Evolutionary conservation across 1,284 basidiomycete species (phyloP).

Genomic region (Uromyces viciae-fabae): DNA sequence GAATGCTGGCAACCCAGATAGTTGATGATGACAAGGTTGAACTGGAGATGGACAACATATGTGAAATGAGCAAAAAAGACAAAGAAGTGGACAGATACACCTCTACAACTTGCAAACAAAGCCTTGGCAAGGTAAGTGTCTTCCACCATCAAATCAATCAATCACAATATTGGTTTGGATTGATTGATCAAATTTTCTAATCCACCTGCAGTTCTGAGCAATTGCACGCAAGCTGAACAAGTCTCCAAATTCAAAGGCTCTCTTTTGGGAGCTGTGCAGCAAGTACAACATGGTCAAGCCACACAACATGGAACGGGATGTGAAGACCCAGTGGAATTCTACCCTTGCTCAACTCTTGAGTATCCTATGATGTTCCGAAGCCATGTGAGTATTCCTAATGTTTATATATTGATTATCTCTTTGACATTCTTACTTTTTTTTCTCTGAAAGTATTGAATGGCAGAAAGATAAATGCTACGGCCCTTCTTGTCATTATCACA

Average conservation of each 20-base stretch:
- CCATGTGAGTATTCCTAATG: background rate
- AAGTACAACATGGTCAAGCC: background rate
- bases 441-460: background rate
- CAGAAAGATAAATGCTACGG: background rate
- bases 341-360: background rate
- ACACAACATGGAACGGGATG: background rate
- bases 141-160: too few relatives aligned
- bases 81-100: too few relatives aligned
- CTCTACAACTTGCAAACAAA: too few relatives aligned
- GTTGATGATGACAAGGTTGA: too few relatives aligned
- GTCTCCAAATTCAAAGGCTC: constrained; percentile 2
- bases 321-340: background rate
- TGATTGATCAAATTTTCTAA: too few relatives aligned
- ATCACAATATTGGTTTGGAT: too few relatives aligned
- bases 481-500: background rate
- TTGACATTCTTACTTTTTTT: background rate
- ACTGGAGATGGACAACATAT: too few relatives aligned
- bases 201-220: background rate
- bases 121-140: too few relatives aligned
- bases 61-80: too few relatives aligned
- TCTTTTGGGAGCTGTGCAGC: background rate
- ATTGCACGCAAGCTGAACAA: background rate
- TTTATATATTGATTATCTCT: background rate
- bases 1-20: too few relatives aligned
- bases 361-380: background rate